Conservation (phyloP, 2,329 filamentous ascomycete genomes). For the Dendryphion nanum region DNA sequence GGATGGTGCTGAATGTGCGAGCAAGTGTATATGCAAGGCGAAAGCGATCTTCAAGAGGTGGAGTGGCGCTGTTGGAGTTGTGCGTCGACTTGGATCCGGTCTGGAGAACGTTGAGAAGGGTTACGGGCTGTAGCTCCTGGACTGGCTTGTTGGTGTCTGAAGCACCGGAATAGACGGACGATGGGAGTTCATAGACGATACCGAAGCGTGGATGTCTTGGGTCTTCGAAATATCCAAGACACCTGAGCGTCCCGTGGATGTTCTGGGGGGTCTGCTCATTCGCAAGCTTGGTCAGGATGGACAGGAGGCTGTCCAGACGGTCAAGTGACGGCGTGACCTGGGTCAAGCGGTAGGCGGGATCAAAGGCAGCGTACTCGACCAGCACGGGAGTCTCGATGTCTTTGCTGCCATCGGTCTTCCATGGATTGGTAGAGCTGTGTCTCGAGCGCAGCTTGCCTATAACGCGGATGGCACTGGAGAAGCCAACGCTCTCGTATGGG, state of each 20-base stretch:
- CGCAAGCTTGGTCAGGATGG: slow-evolving; percentile 28
- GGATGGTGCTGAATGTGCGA: slow-evolving; percentile 71
- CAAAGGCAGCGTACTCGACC: slow-evolving; percentile 65
- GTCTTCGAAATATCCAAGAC: slow-evolving; percentile 71
- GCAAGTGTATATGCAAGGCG: slow-evolving; percentile 70
- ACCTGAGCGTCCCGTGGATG: slow-evolving; percentile 53
- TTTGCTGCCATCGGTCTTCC: slow-evolving; percentile 37
- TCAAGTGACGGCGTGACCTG: slow-evolving; percentile 48
- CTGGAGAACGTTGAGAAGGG: slow-evolving; percentile 49
- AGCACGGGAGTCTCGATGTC: slow-evolving; percentile 55
- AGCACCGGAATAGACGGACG: slow-evolving; percentile 42
- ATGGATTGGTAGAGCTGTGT: slow-evolving; percentile 36
- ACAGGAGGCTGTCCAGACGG: slow-evolving; percentile 43
- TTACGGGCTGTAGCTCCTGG: slow-evolving; percentile 42
- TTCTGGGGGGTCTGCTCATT: slow-evolving; percentile 26
- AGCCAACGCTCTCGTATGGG: slow-evolving; percentile 48
- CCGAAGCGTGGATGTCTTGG: slow-evolving; percentile 67
- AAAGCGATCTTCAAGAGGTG: slow-evolving; percentile 71
- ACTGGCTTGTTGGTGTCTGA: slow-evolving; percentile 54
- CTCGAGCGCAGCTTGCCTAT: slow-evolving; percentile 44
- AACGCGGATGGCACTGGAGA: slow-evolving; percentile 44
- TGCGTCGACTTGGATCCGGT: slow-evolving; percentile 45
- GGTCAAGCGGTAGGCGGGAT: slow-evolving; percentile 47
- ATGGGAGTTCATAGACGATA: slow-evolving; percentile 72
- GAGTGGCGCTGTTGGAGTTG: slow-evolving; percentile 41